Conservation (phyloP, 2,329 filamentous ascomycete species). For the Fusarium pseudonygamai region DNA sequence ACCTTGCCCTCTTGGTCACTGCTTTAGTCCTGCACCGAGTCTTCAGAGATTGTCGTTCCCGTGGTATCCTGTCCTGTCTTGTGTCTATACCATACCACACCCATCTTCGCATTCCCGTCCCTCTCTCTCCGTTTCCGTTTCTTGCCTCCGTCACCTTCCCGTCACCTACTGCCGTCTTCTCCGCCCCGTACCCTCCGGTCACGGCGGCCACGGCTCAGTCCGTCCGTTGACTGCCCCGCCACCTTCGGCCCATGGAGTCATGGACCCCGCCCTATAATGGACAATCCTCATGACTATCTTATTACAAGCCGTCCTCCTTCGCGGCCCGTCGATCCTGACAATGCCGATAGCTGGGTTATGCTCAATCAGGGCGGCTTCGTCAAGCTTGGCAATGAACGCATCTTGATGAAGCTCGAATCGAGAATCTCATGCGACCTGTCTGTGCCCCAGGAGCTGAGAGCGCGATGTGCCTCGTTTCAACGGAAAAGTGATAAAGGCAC, state of each 20-base stretch:
- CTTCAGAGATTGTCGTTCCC: slow-evolving; percentile 17
- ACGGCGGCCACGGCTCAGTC: slow-evolving; percentile 37
- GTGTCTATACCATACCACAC: slow-evolving; percentile 21
- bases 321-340: slow-evolving; percentile 60
- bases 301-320: slow-evolving; percentile 49
- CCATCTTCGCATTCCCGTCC: slow-evolving; percentile 12
- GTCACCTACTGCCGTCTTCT: slow-evolving; percentile 24
- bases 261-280: slow-evolving; percentile 50
- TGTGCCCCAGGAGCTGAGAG: slow-evolving; percentile 70
- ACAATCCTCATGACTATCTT: slow-evolving; percentile 55
- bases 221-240: slow-evolving; percentile 43
- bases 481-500: slow-evolving; percentile 79
- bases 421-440: slow-evolving; percentile 81
- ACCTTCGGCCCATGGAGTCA: slow-evolving; percentile 47
- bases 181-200: slow-evolving; percentile 32
- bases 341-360: slow-evolving; percentile 85
- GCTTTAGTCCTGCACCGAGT: slow-evolving; percentile 16
- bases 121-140: slow-evolving; percentile 23
- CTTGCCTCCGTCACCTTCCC: slow-evolving; percentile 27
- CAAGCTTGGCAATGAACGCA: slow-evolving; percentile 83
- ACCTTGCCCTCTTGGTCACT: slow-evolving; percentile 24
- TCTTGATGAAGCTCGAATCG: slow-evolving; percentile 81
- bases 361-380: slow-evolving; percentile 82
- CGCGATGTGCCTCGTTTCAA: slow-evolving; percentile 70
- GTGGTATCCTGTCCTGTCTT: slow-evolving; percentile 11